phyloP scores from a whole-genome alignment of 192 early-diverging fungal genomes.

The Diversispora eburnea region DNA sequence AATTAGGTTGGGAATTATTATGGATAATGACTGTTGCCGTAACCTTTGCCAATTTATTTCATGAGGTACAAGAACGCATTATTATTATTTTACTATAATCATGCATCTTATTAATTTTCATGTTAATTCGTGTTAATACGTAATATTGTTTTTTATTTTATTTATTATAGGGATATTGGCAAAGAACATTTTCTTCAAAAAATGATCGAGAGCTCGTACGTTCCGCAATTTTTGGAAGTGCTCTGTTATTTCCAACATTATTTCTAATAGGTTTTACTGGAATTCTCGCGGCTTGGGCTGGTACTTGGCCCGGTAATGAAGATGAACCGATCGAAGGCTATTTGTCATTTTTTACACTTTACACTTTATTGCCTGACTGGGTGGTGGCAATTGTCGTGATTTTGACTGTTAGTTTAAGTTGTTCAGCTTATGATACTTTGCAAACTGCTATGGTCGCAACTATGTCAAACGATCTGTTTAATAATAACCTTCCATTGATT shows the following conservation, averaged over 20 bases:
- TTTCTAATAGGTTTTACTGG: conserved; percentile 55
- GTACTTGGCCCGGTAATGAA: conserved; percentile 45
- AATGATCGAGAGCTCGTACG: conserved; percentile 50
- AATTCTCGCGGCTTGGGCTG: conserved; percentile 58
- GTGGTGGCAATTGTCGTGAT: conserved; percentile 53
- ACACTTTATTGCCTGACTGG: conserved; percentile 51
- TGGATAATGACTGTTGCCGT: conserved; percentile 56
- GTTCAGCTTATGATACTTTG: conserved; percentile 64
- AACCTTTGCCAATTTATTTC: conserved; percentile 57
- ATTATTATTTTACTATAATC: neutral
- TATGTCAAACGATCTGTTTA: conserved; percentile 47
- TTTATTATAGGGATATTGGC: conserved; percentile 56
- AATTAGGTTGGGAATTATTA: conserved; percentile 58
- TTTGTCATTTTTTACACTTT: conserved; percentile 58
- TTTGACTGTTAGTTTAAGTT: conserved; percentile 53
- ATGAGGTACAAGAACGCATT: conserved; percentile 40
- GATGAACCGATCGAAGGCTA: conserved; percentile 35
- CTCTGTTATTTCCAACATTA: conserved; percentile 47
- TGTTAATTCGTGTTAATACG: too few relatives aligned
- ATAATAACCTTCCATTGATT: conserved; percentile 27
- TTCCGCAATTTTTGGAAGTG: conserved; percentile 49
- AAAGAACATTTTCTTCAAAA: conserved; percentile 59
- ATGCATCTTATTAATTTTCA: neutral
- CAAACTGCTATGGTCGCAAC: conserved; percentile 58
- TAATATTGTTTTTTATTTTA: neutral